These are phyloP conservation scores for Brassica juncea DNA, from an alignment of 345 rosid genomes.

Conservation along the genomic window DNA sequence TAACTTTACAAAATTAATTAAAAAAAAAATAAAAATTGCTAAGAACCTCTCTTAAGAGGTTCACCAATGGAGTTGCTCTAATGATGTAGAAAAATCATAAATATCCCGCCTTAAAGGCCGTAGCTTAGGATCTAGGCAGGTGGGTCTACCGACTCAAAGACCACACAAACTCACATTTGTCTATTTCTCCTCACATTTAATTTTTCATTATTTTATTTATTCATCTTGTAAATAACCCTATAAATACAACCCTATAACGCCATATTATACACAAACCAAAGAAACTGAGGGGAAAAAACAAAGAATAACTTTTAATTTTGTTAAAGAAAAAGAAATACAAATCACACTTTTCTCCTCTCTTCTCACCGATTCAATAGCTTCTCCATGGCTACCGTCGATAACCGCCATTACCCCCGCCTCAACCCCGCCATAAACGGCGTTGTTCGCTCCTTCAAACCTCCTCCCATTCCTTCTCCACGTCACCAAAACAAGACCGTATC, in stretches of 20 bases:
- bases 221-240: conserved; percentile 19
- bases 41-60: too few species aligned
- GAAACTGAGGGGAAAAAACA: not conserved
- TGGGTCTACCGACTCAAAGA: conserved; percentile 4
- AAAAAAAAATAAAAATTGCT: too few species aligned
- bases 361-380: conserved; percentile 12
- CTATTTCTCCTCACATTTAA: conserved; percentile 21
- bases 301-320: not conserved
- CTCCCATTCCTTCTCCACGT: conserved; percentile 40
- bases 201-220: not conserved
- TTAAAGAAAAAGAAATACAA: not conserved
- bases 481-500: conserved; percentile 39
- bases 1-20: too few species aligned
- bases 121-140: conserved; percentile 18
- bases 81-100: not conserved
- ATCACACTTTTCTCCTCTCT: conserved; percentile 12
- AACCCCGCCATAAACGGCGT: conserved; percentile 57
- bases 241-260: conserved; percentile 32
- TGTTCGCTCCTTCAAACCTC: conserved; percentile 54
- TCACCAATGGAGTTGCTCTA: too few species aligned
- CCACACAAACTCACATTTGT: conserved; percentile 34
- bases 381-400: conserved; percentile 78
- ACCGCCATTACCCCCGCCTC: conserved; percentile 62
- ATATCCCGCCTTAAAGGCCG: conserved; percentile 36
- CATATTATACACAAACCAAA: conserved; percentile 1